A percentile compares a stretch with the other conserved stretches of the same genome.
Conservation (phyloP, 2,329 filamentous ascomycete species). For the Fusarium guadeloupense region DNA sequence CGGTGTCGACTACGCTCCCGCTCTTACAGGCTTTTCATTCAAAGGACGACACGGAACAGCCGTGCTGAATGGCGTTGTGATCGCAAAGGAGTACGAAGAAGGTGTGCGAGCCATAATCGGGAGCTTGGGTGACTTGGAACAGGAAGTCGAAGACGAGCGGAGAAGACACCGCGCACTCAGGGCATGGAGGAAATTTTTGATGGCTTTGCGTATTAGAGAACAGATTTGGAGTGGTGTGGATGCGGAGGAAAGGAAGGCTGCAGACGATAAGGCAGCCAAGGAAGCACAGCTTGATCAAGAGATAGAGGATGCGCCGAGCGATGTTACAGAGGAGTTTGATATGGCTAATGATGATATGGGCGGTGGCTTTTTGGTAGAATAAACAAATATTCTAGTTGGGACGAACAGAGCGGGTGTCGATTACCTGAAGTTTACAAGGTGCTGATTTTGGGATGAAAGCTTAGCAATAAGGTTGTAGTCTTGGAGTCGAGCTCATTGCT, state of each 20-base stretch:
- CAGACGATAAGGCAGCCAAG: slow-evolving; percentile 49
- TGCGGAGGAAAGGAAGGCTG: slow-evolving; percentile 55
- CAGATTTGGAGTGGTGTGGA: slow-evolving; percentile 71
- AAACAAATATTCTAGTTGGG: background rate
- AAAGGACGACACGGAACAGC: slow-evolving; percentile 87
- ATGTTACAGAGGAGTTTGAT: slow-evolving; percentile 56
- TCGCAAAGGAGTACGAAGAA: slow-evolving; percentile 75
- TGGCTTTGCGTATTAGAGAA: slow-evolving; percentile 79
- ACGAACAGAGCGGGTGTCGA: background rate
- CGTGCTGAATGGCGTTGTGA: slow-evolving; percentile 79
- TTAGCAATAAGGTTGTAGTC: too few species aligned
- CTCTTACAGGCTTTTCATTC: slow-evolving; percentile 90
- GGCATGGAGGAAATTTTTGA: slow-evolving; percentile 74
- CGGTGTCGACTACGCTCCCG: slow-evolving; percentile 86
- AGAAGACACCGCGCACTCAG: slow-evolving; percentile 77
- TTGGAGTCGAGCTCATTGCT: too few species aligned
- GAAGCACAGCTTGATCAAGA: slow-evolving; percentile 51
- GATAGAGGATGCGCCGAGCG: slow-evolving; percentile 50
- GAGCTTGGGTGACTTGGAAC: slow-evolving; percentile 72
- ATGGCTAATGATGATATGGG: slow-evolving; percentile 57
- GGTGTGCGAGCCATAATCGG: slow-evolving; percentile 75
- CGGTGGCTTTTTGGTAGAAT: slow-evolving; percentile 57
- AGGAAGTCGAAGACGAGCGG: slow-evolving; percentile 72
- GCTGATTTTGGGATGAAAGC: too few species aligned
- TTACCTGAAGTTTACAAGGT: too few species aligned